phyloP scores from a whole-genome alignment of 2,329 filamentous ascomycete genomes.

The Colletotrichum spaethianum region DNA sequence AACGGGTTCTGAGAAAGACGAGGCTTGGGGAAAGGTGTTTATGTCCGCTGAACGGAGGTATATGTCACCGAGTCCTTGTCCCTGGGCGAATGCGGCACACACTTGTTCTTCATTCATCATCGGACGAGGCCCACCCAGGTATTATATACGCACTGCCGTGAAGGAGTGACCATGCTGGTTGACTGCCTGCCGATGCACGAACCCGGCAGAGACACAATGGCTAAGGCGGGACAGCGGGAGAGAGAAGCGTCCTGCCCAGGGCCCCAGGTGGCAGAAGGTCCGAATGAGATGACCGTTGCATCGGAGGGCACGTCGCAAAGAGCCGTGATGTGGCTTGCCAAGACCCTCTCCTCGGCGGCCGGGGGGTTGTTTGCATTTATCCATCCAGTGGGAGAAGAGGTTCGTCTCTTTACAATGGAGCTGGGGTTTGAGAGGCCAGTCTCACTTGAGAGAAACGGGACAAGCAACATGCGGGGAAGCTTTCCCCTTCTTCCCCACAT shows the following conservation, averaged over 20 bases:
- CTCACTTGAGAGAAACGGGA: neutral
- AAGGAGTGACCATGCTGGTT: slow-evolving; percentile 1
- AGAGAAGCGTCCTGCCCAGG: slow-evolving; percentile 17
- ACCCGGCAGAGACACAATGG: neutral
- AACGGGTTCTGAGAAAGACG: neutral
- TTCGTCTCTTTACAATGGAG: slow-evolving; percentile 5
- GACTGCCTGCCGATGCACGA: neutral
- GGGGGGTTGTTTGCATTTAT: slow-evolving; percentile 33
- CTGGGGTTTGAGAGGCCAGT: neutral
- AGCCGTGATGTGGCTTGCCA: slow-evolving; percentile 13
- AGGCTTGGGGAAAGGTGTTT: neutral
- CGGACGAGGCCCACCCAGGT: slow-evolving; percentile 18
- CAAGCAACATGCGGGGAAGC: slow-evolving; percentile 33
- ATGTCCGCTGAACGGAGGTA: slow-evolving; percentile 25
- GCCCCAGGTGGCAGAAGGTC: slow-evolving; percentile 36
- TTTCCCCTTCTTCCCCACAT: slow-evolving; percentile 3
- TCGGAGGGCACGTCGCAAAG: neutral
- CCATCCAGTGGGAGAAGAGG: slow-evolving; percentile 33
- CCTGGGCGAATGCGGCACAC: slow-evolving; percentile 6
- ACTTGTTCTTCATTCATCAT: neutral
- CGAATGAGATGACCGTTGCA: slow-evolving; percentile 35
- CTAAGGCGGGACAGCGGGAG: slow-evolving; percentile 39
- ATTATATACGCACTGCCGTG: slow-evolving; percentile 24
- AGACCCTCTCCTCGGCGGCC: neutral
- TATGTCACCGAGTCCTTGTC: slow-evolving; percentile 20